A percentile compares a stretch with the other conserved stretches of the same genome.
These are phyloP conservation scores for Massarina eburnea DNA, from an alignment of 2,329 filamentous ascomycete genomes.

Conservation along the genomic window DNA sequence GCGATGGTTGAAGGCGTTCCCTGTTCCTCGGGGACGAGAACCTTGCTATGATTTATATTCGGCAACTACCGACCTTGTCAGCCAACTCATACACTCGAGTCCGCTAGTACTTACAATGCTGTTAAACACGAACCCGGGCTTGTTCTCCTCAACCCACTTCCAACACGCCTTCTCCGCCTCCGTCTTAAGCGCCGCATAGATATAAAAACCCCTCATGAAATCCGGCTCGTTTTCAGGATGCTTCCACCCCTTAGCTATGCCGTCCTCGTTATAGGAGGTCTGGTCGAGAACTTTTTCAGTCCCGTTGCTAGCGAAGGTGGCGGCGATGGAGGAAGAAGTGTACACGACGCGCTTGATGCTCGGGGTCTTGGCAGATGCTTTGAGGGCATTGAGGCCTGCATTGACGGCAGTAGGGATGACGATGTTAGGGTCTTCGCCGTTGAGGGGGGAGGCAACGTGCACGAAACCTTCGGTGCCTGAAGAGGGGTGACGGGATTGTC, in stretches of 20 bases:
- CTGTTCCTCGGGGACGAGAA: slow-evolving; percentile 40
- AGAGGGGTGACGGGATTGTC: not conserved
- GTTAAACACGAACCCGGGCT: slow-evolving; percentile 50
- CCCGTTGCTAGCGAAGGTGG: slow-evolving; percentile 34
- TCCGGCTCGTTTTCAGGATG: slow-evolving; percentile 19
- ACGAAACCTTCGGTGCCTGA: slow-evolving; percentile 43
- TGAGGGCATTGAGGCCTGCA: slow-evolving; percentile 43
- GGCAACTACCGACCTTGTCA: slow-evolving; percentile 23
- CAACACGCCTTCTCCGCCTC: slow-evolving; percentile 51
- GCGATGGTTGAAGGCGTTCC: slow-evolving; percentile 31
- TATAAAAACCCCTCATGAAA: slow-evolving; percentile 19
- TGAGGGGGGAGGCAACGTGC: slow-evolving; percentile 50
- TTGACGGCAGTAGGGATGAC: slow-evolving; percentile 47
- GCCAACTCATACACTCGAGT: not conserved
- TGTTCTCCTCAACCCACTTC: slow-evolving; percentile 49
- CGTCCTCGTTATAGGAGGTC: slow-evolving; percentile 43
- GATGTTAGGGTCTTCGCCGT: slow-evolving; percentile 39
- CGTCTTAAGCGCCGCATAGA: slow-evolving; percentile 53
- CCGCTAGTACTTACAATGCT: slow-evolving; percentile 24
- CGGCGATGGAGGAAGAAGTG: slow-evolving; percentile 47
- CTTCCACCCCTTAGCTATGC: slow-evolving; percentile 36
- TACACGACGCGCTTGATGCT: slow-evolving; percentile 48
- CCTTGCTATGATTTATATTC: slow-evolving; percentile 39
- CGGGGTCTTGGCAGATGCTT: slow-evolving; percentile 44
- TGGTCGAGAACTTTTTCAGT: slow-evolving; percentile 34